Evolutionary conservation across 2,329 filamentous ascomycete genomes (phyloP), one percentile per base, ranked within the genome.

Genomic region (Hirsutella minnesotensis): DNA sequence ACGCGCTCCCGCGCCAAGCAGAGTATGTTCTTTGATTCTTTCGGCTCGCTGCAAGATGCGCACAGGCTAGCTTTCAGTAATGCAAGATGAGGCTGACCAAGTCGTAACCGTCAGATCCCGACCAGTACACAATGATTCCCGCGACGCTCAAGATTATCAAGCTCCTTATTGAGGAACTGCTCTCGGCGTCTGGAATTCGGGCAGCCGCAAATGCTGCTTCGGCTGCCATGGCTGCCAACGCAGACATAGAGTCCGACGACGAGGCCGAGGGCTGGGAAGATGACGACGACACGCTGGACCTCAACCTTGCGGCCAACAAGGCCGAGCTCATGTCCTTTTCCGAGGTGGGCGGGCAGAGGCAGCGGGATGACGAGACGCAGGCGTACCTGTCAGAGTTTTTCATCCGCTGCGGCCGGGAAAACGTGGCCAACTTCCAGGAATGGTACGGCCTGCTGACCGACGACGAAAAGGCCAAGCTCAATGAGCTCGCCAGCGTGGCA

Each of bases 121-220:
- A 95, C 58, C 81, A 83, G 59, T 96, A 83, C 67, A 95, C 88
- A 5, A 78, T 85, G 46, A 79, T 98, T 45, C 79, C 89, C 0
- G 89, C 89, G 0, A 81, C 86, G 2, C 74, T 98, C 56, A 98
- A 98, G 68, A 95, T 98, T 47, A 68, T 96, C 63, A 98, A 98
- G 69, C 83, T 96, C 4, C 77, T 98, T 9, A 83, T 96, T 38
- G 87, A 95, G 57, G 92, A 98, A 65, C 77, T 98, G 3, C 71
- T 85, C 5, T 87, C 86, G 0, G 86, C 88, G 2, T 81, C 85
- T 4, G 86, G 86, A 20, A 64, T 66, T n/a, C 65, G 69, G 46
- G 67, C 67, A 39, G 73, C 79, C 40, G 69, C 80, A 1, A 77
- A 75, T 16, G 75, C 77, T 0, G 81, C 79, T 0, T 75, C 77